Evolutionary conservation across 805 yeast genomes (phyloP), one percentile per base, ranked within the genome.

Genomic region (Ogataea paradorogensis): DNA sequence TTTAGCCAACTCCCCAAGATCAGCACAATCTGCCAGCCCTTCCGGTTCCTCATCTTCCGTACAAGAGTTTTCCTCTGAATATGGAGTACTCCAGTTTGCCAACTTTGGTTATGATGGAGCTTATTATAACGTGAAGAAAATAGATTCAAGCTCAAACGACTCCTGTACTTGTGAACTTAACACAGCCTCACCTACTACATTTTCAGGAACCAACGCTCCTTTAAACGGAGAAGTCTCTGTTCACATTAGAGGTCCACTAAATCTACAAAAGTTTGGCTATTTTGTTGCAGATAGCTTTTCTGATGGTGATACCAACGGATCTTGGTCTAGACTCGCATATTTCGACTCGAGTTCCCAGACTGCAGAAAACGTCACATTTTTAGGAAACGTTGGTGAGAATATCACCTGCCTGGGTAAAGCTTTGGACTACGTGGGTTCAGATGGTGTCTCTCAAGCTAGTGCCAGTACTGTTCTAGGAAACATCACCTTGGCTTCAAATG

Each of bases 171-270:
- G 84, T 53, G 65, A 60, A 22, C 48, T 67, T 25, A 62, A 69
- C 42, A 42, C 47, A 5, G 58, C 62, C n/a, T 57, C 47, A 15
- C 61, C 64, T 22, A 31, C 33, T 14, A 21, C 53, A 5, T 78
- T 79, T 48, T 62, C 71, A 8, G 91, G 91, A 16, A 42, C 75
- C 15, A 76, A 80, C 53, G 63, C 88, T 20, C 93, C 93, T 6
- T 56, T 83, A 27, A 66, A 82, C 56, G 80, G 74, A 50, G 89
- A 79, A 56, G 67, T 84, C 18, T 79, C 88, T 4, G 87, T 84
- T 11, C 93, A 84, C 58, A 76, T 84, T 59, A 74, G 93, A 65
- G 93, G 93, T 31, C 93, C 93, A 8, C 58, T 84, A 44, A 64
- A 71, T 11, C 66, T 84, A 53, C 61, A 65, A 44, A 71, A 75